Percentiles rank a stretch among this genome's conserved stretches.
Evolutionary conservation across 192 early-diverging fungal species (phyloP).

Genomic region (Coemansia reversa): DNA sequence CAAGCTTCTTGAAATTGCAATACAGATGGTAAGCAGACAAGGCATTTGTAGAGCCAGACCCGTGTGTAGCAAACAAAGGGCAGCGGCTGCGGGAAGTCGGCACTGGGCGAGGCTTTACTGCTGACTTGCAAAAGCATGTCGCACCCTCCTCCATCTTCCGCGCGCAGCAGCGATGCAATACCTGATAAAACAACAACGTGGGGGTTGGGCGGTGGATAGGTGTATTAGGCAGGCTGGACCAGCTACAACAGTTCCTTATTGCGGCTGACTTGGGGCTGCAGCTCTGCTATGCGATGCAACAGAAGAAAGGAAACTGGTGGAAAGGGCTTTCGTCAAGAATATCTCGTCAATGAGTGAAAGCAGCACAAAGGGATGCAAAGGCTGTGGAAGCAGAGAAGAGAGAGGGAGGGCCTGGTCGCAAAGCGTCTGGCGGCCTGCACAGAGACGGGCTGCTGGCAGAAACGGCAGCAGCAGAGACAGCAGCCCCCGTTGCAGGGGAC

Average conservation of each 20-base stretch:
- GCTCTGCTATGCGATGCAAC: conserved; percentile 3
- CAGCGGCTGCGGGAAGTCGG: background rate
- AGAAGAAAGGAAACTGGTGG: background rate
- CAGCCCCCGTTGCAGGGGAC: too few relatives aligned
- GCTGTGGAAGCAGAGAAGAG: background rate
- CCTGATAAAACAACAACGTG: background rate
- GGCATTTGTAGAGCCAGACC: background rate
- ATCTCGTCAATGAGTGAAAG: conserved; percentile 1
- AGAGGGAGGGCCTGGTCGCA: background rate
- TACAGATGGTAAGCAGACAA: background rate
- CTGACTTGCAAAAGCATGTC: background rate
- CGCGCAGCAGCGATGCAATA: background rate
- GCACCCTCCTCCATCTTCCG: background rate
- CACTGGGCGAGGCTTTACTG: background rate
- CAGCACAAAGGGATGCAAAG: conserved; percentile 1
- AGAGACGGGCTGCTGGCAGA: background rate
- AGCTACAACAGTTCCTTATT: background rate
- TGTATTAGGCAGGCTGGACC: background rate
- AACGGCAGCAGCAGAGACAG: too few relatives aligned
- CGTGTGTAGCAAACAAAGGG: background rate
- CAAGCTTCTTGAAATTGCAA: background rate
- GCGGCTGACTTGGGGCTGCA: background rate
- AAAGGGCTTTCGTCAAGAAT: background rate
- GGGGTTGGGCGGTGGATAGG: background rate
- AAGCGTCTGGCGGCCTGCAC: background rate